Percentiles rank a stretch among this genome's conserved stretches.
phyloP scores from a whole-genome alignment of 2,329 filamentous ascomycete species.

The Nectriaceae sp. region DNA sequence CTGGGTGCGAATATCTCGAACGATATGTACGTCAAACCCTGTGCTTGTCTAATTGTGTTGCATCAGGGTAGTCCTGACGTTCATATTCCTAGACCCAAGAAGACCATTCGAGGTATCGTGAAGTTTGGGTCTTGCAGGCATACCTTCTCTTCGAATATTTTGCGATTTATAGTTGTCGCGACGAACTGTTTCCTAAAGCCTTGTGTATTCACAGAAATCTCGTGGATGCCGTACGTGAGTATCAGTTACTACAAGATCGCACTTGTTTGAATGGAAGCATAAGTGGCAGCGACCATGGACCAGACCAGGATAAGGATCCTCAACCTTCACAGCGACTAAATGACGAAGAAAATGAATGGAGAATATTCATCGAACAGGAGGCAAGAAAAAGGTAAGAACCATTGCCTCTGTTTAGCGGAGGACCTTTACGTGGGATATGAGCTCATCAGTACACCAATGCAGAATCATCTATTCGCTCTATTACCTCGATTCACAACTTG shows the following conservation, averaged over 20 bases:
- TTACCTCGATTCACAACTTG: slow-evolving; percentile 11
- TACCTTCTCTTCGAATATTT: slow-evolving; percentile 12
- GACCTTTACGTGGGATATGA: too few species aligned
- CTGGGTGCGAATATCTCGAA: slow-evolving; percentile 6
- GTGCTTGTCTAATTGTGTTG: not conserved
- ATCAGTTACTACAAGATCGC: slow-evolving; percentile 9
- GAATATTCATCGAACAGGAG: slow-evolving; percentile 9
- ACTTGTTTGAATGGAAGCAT: slow-evolving; percentile 4
- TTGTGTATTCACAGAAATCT: slow-evolving; percentile 6
- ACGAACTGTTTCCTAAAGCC: slow-evolving; percentile 8
- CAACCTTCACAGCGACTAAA: not conserved
- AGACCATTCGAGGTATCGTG: slow-evolving; percentile 8
- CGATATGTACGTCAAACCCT: slow-evolving; percentile 2
- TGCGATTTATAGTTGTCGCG: slow-evolving; percentile 12
- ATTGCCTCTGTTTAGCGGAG: too few species aligned
- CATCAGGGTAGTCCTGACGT: slow-evolving; percentile 1
- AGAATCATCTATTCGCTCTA: slow-evolving; percentile 12
- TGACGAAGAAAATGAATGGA: slow-evolving; percentile 8
- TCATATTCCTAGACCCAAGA: slow-evolving; percentile 3
- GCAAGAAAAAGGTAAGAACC: slow-evolving; percentile 9
- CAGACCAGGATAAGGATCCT: too few species aligned
- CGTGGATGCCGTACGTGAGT: slow-evolving; percentile 7
- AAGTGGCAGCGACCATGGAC: not conserved
- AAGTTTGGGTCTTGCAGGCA: slow-evolving; percentile 11
- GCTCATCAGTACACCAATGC: not conserved